phyloP scores from a whole-genome alignment of 2,329 filamentous ascomycete genomes.

The Aureobasidium sp. region DNA sequence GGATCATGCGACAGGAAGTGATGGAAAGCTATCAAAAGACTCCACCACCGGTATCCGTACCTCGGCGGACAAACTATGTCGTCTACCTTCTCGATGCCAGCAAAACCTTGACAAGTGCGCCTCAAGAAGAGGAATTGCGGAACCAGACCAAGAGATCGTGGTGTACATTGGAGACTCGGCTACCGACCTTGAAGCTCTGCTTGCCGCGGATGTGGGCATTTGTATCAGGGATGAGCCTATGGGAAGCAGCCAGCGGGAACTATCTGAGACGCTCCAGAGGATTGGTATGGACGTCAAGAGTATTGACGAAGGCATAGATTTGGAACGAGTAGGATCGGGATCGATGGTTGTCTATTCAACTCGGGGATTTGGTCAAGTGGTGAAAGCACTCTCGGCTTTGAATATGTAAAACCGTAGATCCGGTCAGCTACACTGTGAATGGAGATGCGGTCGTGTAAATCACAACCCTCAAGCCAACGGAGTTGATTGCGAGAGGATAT shows the following conservation, averaged over 20 bases:
- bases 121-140: not conserved
- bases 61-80: slow-evolving; percentile 35
- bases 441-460: not conserved
- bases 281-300: not conserved
- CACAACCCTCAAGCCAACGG: no score
- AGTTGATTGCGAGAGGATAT: no score
- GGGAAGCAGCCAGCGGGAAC: slow-evolving; percentile 28
- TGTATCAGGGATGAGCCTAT: slow-evolving; percentile 37
- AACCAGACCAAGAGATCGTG: slow-evolving; percentile 18
- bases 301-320: not conserved
- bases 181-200: slow-evolving; percentile 41
- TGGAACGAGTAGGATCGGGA: not conserved
- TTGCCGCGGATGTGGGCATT: slow-evolving; percentile 40
- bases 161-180: slow-evolving; percentile 44
- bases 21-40: slow-evolving; percentile 23
- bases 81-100: slow-evolving; percentile 20
- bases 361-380: not conserved
- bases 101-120: not conserved
- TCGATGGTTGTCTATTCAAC: slow-evolving; percentile 10
- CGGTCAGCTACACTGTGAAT: not conserved
- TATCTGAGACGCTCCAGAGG: slow-evolving; percentile 30
- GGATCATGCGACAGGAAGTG: slow-evolving; percentile 21
- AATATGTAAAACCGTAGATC: not conserved
- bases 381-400: not conserved
- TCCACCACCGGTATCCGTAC: slow-evolving; percentile 29